phyloP scores from a whole-genome alignment of 306 rosid species.

The Prinsepia uniflora region DNA sequence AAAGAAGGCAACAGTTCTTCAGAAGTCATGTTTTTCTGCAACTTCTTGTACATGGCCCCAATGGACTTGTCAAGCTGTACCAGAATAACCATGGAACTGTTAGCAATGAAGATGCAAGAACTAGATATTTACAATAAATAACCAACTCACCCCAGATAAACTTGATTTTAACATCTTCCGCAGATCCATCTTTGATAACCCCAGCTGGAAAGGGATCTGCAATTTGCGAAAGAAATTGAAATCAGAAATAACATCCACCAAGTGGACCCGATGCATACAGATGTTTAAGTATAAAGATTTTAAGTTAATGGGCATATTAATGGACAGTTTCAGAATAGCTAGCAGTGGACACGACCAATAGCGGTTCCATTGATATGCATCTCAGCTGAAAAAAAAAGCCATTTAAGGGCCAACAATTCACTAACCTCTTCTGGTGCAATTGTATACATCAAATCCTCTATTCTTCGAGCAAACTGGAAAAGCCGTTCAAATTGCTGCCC shows the following conservation, averaged over 20 bases:
- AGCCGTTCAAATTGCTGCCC: constrained; percentile 94
- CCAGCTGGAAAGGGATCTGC: constrained; percentile 95
- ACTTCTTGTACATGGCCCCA: constrained; percentile 77
- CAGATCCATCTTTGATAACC: constrained; percentile 77
- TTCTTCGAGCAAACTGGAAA: constrained; percentile 85
- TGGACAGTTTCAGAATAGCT: neutral
- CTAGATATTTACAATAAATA: neutral
- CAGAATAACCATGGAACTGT: constrained; percentile 18
- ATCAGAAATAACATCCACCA: constrained; percentile 2
- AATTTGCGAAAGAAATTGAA: constrained; percentile 32
- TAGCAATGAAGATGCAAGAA: constrained; percentile 12
- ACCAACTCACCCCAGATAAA: constrained; percentile 72
- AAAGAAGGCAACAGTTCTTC: constrained; percentile 95
- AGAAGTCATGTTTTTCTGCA: constrained; percentile 92
- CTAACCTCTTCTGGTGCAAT: constrained; percentile 89
- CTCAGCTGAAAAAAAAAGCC: too few species aligned
- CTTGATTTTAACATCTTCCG: constrained; percentile 85
- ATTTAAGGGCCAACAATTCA: neutral
- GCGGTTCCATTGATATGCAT: neutral
- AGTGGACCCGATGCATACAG: neutral
- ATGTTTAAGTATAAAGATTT: neutral
- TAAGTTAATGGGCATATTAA: neutral
- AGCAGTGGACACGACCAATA: neutral
- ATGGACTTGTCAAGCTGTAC: constrained; percentile 80
- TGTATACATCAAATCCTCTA: constrained; percentile 81